Evolutionary conservation across 169 alveolate species (phyloP).

Genomic region (Amoebophrya sp.): DNA sequence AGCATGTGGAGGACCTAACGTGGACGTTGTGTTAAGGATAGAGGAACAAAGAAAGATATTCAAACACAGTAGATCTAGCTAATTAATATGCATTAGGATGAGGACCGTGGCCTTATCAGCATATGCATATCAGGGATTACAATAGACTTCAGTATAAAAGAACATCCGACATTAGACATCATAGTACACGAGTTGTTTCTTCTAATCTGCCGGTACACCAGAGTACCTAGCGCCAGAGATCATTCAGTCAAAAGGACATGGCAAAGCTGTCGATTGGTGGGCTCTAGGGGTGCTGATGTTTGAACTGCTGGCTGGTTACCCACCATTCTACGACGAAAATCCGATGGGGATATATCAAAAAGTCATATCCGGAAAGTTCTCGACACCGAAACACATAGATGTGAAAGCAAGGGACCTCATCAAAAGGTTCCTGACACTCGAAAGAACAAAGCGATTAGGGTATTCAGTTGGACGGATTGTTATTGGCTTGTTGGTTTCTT

Average conservation of each 20-base stretch:
- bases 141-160: too few species aligned
- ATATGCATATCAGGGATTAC: too few species aligned
- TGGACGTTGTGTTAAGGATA: slow-evolving; percentile 95
- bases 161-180: too few species aligned
- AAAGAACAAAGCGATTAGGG: slow-evolving; percentile 81
- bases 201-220: slow-evolving; percentile 98
- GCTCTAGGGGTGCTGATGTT: slow-evolving; percentile 89
- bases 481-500: too few species aligned
- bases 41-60: too few species aligned
- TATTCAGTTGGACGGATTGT: slow-evolving; percentile 56
- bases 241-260: slow-evolving; percentile 83
- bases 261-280: slow-evolving; percentile 97
- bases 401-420: slow-evolving; percentile 73
- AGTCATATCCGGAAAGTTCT: slow-evolving; percentile 67
- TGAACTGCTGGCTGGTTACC: slow-evolving; percentile 94
- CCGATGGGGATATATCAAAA: slow-evolving; percentile 91
- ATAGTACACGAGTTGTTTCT: too few species aligned
- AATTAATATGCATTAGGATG: too few species aligned
- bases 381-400: slow-evolving; percentile 73
- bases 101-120: too few species aligned
- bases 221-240: slow-evolving; percentile 98
- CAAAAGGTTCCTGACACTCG: slow-evolving; percentile 73
- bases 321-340: slow-evolving; percentile 92
- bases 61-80: too few species aligned
- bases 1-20: slow-evolving; percentile 64